These are phyloP conservation scores for Anaeromyces robustus DNA, from an alignment of 192 early-diverging fungal species.

Conservation along the genomic window DNA sequence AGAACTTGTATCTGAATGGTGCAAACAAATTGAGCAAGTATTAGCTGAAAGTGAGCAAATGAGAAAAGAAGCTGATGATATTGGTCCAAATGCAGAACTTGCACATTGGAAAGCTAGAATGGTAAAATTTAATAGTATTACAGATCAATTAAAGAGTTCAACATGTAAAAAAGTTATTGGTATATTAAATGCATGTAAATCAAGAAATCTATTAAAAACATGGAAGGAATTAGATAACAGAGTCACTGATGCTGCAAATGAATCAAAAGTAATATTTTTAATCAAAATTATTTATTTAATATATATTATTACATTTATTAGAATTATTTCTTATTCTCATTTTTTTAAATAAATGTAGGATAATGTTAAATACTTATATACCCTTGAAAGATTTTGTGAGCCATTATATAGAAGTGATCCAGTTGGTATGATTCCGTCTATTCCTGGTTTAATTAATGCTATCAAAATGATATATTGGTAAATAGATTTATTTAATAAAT, in stretches of 20 bases:
- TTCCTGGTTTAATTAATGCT: slow-evolving; percentile 48
- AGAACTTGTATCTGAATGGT: slow-evolving; percentile 44
- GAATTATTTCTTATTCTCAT: too few species aligned
- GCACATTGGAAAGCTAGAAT: slow-evolving; percentile 53
- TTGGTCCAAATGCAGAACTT: slow-evolving; percentile 51
- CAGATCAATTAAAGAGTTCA: slow-evolving; percentile 39
- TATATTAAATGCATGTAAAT: slow-evolving; percentile 42
- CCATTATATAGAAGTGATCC: slow-evolving; percentile 44
- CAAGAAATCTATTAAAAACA: slow-evolving; percentile 28
- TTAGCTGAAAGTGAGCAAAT: slow-evolving; percentile 48
- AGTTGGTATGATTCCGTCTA: slow-evolving; percentile 43
- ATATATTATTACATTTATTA: too few species aligned
- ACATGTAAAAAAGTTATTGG: slow-evolving; percentile 52
- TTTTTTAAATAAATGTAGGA: too few species aligned
- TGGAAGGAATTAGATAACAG: slow-evolving; percentile 52
- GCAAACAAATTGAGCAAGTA: slow-evolving; percentile 52
- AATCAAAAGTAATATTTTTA: slow-evolving; percentile 25
- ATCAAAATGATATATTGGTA: slow-evolving; percentile 51
- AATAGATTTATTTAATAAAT: too few species aligned
- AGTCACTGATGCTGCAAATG: slow-evolving; percentile 53
- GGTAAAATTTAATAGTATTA: slow-evolving; percentile 54
- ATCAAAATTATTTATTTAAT: neutral
- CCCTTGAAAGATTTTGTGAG: slow-evolving; percentile 48
- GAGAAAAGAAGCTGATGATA: slow-evolving; percentile 54
- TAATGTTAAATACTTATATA: slow-evolving; percentile 51